Conservation (phyloP, 148 eudicot genomes). For the Cornus kousa region DNA sequence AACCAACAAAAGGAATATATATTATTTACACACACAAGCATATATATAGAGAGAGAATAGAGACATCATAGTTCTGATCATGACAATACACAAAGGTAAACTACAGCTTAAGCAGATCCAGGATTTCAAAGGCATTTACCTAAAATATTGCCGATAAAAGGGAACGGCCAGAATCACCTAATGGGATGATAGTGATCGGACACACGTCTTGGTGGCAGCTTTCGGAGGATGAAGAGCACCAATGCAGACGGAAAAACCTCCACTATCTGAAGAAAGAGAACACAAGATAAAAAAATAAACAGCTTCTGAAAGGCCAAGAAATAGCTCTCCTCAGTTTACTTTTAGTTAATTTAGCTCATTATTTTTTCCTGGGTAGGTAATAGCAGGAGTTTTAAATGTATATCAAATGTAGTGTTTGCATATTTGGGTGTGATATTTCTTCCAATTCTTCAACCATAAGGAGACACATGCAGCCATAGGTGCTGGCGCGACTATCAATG, state of each 20-base stretch:
- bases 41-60: too few species aligned
- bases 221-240: constrained; percentile 63
- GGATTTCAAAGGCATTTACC: background rate
- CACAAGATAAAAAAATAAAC: background rate
- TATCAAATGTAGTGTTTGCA: background rate
- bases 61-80: too few species aligned
- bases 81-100: too few species aligned
- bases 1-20: too few species aligned
- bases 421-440: background rate
- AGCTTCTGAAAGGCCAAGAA: background rate
- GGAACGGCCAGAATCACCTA: constrained; percentile 23
- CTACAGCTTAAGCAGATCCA: background rate
- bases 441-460: background rate
- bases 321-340: background rate
- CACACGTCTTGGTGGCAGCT: constrained; percentile 58
- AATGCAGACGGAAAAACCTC: constrained; percentile 62
- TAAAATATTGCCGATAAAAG: background rate
- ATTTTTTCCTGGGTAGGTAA: background rate
- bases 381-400: background rate
- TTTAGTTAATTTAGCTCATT: background rate
- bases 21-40: too few species aligned
- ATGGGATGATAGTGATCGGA: constrained; percentile 58
- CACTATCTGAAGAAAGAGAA: constrained; percentile 35
- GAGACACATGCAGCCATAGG: background rate
- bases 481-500: background rate